These are phyloP conservation scores for Trichoderma afroharzianum DNA, from an alignment of 2,329 filamentous ascomycete species.

Conservation along the genomic window DNA sequence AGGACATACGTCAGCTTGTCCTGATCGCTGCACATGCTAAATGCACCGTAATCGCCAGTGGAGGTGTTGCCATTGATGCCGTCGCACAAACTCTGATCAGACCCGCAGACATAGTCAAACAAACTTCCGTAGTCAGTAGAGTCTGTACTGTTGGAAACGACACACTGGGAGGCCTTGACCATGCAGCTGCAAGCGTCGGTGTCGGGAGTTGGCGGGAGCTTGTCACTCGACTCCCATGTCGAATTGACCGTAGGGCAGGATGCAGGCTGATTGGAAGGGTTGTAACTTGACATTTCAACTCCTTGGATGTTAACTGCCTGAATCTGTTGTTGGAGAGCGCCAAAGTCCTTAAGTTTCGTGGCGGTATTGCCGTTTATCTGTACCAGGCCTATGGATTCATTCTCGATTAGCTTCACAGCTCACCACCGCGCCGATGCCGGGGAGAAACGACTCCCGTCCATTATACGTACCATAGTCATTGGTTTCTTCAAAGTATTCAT, in stretches of 20 bases:
- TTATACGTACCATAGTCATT: conserved; percentile 75
- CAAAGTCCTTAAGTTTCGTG: conserved; percentile 70
- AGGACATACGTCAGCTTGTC: conserved; percentile 72
- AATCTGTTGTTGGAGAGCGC: conserved; percentile 66
- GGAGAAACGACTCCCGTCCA: background rate
- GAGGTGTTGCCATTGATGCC: conserved; percentile 67
- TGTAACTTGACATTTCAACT: conserved; percentile 66
- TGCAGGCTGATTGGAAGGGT: conserved; percentile 63
- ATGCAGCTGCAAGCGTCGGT: conserved; percentile 80
- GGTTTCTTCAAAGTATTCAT: conserved; percentile 92
- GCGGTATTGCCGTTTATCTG: conserved; percentile 55
- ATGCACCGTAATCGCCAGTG: conserved; percentile 70
- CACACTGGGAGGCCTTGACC: conserved; percentile 69
- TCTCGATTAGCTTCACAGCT: conserved; percentile 13
- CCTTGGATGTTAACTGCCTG: conserved; percentile 59
- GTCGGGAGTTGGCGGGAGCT: conserved; percentile 81
- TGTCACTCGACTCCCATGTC: conserved; percentile 62
- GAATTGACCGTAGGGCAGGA: conserved; percentile 65
- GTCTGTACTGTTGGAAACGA: conserved; percentile 56
- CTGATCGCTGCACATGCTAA: conserved; percentile 69
- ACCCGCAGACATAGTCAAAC: conserved; percentile 71
- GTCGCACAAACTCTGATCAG: conserved; percentile 52
- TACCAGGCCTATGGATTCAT: conserved; percentile 56
- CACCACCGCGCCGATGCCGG: background rate
- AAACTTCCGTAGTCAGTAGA: conserved; percentile 60